Base-by-base conservation (phyloP, 2,329 filamentous ascomycete species). In the Fusarium temperatum region DNA sequence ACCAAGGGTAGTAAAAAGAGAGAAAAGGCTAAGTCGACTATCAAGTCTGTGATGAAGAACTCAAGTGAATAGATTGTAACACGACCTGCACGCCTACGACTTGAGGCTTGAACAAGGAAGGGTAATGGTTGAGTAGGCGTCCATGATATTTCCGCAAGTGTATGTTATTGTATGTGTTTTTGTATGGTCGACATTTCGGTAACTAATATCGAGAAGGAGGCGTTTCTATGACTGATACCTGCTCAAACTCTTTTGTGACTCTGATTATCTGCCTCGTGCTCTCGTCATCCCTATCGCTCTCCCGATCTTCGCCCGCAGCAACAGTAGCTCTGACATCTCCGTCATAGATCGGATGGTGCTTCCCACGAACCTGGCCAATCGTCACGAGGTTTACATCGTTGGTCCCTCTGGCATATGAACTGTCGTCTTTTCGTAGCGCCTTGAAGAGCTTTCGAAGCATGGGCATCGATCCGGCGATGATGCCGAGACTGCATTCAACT, bases 401-500 rank as follows among this genome's bases (percentile, higher is more conserved):
- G 0, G 69, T 62, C 1, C 35, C 45, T 10, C 22, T 44, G 8
- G 24, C 24, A 6, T 68, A 63, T 5, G 45, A 48, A 4, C 55
- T 71, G 8, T 53, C 55, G 12, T 70, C 55, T 26, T 53, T 71
- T 6, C 36, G 24, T 1, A 70, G 28, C 1, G 48, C 28, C 6
- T 59, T 66, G 28, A 70, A 64, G 4, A 70, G 42, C 11, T 70
- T 70, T n/a, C 66, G 47, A 9, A 72, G 69, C 57, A 72, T 67
- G 2, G 70, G 68, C 42, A 72, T 67, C 13, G 68, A 68, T 7
- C 70, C 68, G 6, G 68, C 68, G 13, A 72, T 68, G 17, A 72
- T 60, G 7, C 58, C 70, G 0, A 72, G 50, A 8, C 68, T 59
- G 11, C 70, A 72, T 42, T 72, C 68, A 2, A 72, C 39, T 4